A percentile compares a stretch with the other conserved stretches of the same genome.
phyloP scores from a whole-genome alignment of 2,329 filamentous ascomycete genomes.

The Phialophora expanda region DNA sequence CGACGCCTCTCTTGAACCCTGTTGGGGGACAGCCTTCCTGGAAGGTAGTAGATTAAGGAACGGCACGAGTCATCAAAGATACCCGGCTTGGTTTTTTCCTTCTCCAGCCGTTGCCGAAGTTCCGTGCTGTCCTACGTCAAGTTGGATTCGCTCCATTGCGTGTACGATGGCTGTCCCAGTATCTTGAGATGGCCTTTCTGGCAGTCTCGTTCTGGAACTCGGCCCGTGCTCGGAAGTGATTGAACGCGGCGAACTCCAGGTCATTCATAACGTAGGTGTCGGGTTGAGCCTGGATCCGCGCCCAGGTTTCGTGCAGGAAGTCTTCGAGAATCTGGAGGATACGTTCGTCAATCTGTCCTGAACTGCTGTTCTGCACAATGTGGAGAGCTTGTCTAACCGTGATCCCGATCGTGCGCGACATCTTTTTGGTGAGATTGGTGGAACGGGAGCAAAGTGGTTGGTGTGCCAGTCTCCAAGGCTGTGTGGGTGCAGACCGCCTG shows the following conservation, averaged over 20 bases:
- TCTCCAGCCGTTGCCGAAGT: background rate
- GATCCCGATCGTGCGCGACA: constrained; percentile 44
- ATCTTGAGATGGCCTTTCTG: constrained; percentile 36
- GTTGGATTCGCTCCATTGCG: constrained; percentile 20
- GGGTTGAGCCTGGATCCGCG: constrained; percentile 67
- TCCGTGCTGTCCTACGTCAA: background rate
- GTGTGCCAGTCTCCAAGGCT: background rate
- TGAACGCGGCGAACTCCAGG: constrained; percentile 85
- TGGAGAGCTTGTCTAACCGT: constrained; percentile 72
- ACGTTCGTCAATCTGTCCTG: constrained; percentile 66
- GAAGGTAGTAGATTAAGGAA: background rate
- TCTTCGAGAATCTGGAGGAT: constrained; percentile 69
- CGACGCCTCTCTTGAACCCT: background rate
- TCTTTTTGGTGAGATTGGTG: constrained; percentile 24
- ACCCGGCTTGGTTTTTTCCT: background rate
- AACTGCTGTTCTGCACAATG: constrained; percentile 74
- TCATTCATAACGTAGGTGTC: constrained; percentile 72
- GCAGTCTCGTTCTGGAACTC: constrained; percentile 38
- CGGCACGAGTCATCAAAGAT: background rate
- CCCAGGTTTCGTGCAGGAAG: constrained; percentile 70
- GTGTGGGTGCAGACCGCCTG: background rate
- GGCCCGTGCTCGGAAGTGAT: constrained; percentile 46
- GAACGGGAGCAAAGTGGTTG: background rate
- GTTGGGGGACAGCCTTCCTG: background rate
- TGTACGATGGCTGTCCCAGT: constrained; percentile 34